Conservation (phyloP, 1,284 basidiomycete species). For the Cutaneotrichosporon cavernicola region DNA sequence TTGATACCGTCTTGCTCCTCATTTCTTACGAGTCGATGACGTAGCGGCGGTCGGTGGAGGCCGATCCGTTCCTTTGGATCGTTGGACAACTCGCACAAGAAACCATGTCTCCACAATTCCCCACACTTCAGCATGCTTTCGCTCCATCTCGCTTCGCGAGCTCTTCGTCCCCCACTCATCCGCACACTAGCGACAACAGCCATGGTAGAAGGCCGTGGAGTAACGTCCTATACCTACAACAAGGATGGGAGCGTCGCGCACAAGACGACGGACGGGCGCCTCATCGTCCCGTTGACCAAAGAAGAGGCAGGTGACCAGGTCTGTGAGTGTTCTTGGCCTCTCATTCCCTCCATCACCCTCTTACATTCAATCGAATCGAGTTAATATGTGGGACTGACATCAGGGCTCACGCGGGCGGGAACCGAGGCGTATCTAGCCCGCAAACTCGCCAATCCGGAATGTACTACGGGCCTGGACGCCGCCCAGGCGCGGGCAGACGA, state of each 20-base stretch:
- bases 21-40: neutral
- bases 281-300: neutral
- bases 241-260: neutral
- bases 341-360: too few relatives aligned
- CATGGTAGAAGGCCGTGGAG: neutral
- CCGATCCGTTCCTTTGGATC: neutral
- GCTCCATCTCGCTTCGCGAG: neutral
- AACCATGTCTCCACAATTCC: neutral
- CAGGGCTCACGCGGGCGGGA: conserved; percentile 24
- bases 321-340: conserved; percentile 7
- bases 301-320: conserved; percentile 11
- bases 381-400: conserved; percentile 1
- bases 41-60: neutral
- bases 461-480: conserved; percentile 23
- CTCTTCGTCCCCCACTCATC: neutral
- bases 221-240: neutral
- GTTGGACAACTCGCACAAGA: neutral
- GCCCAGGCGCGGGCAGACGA: conserved; percentile 30
- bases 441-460: conserved; percentile 28
- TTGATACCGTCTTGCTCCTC: too few relatives aligned
- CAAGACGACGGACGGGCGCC: neutral
- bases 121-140: neutral
- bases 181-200: neutral
- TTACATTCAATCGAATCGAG: too few relatives aligned
- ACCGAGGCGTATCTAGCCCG: conserved; percentile 37